Base-by-base conservation (phyloP, 768 basidiomycete genomes). In the Psilocybe cyanescens region DNA sequence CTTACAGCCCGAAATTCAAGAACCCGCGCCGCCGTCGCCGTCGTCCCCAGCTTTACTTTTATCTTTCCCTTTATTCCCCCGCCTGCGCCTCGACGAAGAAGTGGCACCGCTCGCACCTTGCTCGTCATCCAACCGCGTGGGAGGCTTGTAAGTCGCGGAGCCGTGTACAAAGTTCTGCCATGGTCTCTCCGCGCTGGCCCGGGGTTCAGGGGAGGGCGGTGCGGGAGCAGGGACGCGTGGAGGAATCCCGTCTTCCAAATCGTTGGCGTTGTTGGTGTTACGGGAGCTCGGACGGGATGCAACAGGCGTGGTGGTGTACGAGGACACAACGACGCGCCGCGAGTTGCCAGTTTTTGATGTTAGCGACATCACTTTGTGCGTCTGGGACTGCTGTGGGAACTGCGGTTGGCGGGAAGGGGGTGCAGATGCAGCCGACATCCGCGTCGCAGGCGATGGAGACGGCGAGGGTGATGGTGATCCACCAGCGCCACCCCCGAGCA, bases 281-380 rank as follows among this genome's bases (percentile, higher is more conserved):
- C 74, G 65, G 0, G 79, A 79, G 0, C 55, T 58, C 4, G 71
- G 69, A 2, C 76, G 69, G 2, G 76, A 73, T 28, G 80, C 79
- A 16, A 74, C 67, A 3, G 76, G 74, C 17, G 61, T 56, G 16
- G 78, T 73, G 41, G 74, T 78, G 65, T 83, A 87, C 0, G 88
- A 84, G 2, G 86, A 80, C 4, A 90, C 76, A 1, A 74, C 80
- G 19, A 86, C 80, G 59, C 76, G 81, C 50, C 82, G 83, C 29
- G 79, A 83, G 59, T 80, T 80, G 9, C 59, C 60, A 14, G 56
- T 12, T 28, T 66, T 66, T 12, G 55, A 73, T 58, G 82, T 82
- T 37, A 91, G 66, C 8, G 89, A 88, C 24, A 90, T 65, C 8
- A 89, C 85, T 68, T 83, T 87, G 62, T 85, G 86, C 1, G 81